Percentiles rank a stretch among this genome's conserved stretches.
Conservation (phyloP, 2,329 filamentous ascomycete species). For the Blastomyces emzantsi region DNA sequence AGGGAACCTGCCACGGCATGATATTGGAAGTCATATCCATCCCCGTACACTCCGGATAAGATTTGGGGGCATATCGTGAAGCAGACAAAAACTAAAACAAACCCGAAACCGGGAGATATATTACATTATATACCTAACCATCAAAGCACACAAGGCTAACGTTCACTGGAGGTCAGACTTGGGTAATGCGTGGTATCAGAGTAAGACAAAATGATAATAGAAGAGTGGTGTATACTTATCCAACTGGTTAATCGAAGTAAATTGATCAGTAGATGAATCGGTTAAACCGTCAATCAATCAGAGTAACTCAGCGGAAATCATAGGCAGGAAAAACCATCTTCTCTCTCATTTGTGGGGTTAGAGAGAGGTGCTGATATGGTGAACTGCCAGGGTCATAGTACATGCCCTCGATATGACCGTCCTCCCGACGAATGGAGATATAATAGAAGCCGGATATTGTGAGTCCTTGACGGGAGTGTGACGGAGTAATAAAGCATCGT, state of each 20-base stretch:
- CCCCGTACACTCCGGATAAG: neutral
- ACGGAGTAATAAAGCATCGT: conserved; percentile 42
- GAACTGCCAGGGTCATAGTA: conserved; percentile 44
- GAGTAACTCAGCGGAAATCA: conserved; percentile 29
- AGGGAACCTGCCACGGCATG: neutral
- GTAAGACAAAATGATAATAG: neutral
- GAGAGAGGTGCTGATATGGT: conserved; percentile 40
- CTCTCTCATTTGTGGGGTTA: conserved; percentile 31
- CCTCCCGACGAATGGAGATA: conserved; percentile 38
- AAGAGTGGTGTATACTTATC: neutral
- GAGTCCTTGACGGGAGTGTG: conserved; percentile 38
- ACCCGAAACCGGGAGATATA: neutral
- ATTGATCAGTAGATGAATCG: neutral
- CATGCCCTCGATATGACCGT: conserved; percentile 40
- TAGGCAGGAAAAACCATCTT: conserved; percentile 37
- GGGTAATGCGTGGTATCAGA: neutral
- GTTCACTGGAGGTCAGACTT: neutral
- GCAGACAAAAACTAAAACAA: neutral
- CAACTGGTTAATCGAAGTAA: neutral
- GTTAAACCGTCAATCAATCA: neutral
- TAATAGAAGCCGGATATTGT: conserved; percentile 46
- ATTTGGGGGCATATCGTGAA: neutral
- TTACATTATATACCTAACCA: neutral
- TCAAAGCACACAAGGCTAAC: neutral
- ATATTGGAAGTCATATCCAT: neutral